Evolutionary conservation across 2,329 filamentous ascomycete genomes (phyloP), one percentile per base, ranked within the genome.

Genomic region (Claviceps fusiformis): DNA sequence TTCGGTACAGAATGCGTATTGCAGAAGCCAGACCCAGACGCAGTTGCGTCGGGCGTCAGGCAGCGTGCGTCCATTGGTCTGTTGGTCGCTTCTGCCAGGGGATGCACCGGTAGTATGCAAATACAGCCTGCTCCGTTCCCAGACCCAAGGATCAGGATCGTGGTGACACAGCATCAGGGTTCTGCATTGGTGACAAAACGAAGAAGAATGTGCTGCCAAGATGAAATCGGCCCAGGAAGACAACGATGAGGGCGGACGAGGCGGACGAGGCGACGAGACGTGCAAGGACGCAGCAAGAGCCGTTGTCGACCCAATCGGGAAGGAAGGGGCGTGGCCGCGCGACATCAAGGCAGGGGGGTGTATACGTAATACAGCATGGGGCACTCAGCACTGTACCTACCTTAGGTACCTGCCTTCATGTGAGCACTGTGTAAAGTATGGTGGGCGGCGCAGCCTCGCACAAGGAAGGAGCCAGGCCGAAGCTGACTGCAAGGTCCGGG

Each of bases 111-210:
- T 41, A 33, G 17, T 19, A 5, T 41, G 19, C 33, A 29, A 27
- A 27, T 41, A 27, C 35, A 31, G 43, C 31, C 7, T 43, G 31
- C 43, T 19, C 27, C 50, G 37, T 39, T 15, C 37, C 37, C 37
- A 39, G 11, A 7, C 50, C 50, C 50, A 47, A 41, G 44, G 35
- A 47, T 55, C 35, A 24, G 45, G n/a, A 35, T 41, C 31, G 3
- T n/a, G 24, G 50, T 53, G 43, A 48, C 54, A 55, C 54, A 37
- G 15, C n/a, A 29, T n/a, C 35, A 47, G 45, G 27, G 45, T n/a
- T 50, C 37, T 55, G 50, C 44, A 55, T 49, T 52, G 49, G 54
- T 44, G 41, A 33, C 43, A 48, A 52, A 3, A 52, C 54, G 48
- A 39, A 43, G 35, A 43, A 47, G 43, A 52, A 33, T 52, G 54